Base-by-base conservation (phyloP, 2,329 filamentous ascomycete species). In the Emmonsia crescens region DNA sequence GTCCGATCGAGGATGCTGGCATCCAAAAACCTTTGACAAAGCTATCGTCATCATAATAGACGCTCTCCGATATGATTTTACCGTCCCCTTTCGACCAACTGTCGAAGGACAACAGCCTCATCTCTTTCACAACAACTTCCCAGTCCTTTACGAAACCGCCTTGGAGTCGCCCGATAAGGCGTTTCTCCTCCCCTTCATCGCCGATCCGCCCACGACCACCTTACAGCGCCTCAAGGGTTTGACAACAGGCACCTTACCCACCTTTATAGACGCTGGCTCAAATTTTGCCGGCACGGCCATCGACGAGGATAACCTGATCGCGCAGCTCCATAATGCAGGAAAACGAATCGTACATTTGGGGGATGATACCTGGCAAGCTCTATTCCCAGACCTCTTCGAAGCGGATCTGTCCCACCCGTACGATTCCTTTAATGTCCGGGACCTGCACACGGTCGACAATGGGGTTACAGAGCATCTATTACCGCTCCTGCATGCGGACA, bases 341-440 rank as follows among this genome's bases (percentile, higher is more conserved):
- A 88, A 91, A 79, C 89, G 83, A 65, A 84, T 99, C 67, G 94
- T 92, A 5, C 95, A 99, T 70, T 79, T 99, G 44, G 94, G 94
- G n/a, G 94, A 99, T 73, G 93, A 99, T 75, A 99, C 94, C 4
- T 99, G 94, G 94, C 89, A 91, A 66, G 83, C 90, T 51, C 79
- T 99, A 19, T 99, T 97, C 72, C 94, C 94, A 0, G 89, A 83
- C n/a, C 91, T 95, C 74, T 99, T 99, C 69, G 87, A 96, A 73
- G 78, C 86, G 9, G 89, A 93, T 61, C 84, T 96, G 61, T 96
- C 92, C 67, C 85, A 82, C 68, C 85, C 94, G 0, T 99, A 96
- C 74, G 93, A 97, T 73, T 97, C 93, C 64, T 96, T 99, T 78
- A 96, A 97, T 71, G 94, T 97, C 6, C 96, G 91, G 91, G 94